These are phyloP conservation scores for Tylopilus balloui DNA, from an alignment of 768 basidiomycete species.

Conservation along the genomic window DNA sequence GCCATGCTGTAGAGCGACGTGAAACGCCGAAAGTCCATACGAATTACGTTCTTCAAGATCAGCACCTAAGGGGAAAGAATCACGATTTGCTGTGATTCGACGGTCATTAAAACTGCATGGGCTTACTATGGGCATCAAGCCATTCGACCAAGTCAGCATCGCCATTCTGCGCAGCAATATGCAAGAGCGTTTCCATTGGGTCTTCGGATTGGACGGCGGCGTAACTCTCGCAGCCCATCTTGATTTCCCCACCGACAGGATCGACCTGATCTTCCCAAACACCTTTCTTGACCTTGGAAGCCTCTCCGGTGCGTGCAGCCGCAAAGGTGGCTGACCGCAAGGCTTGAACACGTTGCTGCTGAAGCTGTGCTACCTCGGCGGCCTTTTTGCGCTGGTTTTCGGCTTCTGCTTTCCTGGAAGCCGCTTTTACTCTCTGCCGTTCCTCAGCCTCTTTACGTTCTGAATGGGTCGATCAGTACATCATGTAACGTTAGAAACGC, in stretches of 20 bases:
- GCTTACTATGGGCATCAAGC: conserved; percentile 69
- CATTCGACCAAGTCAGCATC: conserved; percentile 58
- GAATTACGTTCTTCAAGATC: conserved; percentile 68
- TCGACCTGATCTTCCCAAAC: conserved; percentile 70
- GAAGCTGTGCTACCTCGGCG: conserved; percentile 43
- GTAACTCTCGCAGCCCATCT: conserved; percentile 50
- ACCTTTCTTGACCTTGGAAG: conserved; percentile 53
- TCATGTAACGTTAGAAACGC: conserved; percentile 4
- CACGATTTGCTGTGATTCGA: conserved; percentile 16
- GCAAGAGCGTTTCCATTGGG: conserved; percentile 62
- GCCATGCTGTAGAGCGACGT: conserved; percentile 54
- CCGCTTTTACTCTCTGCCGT: conserved; percentile 51
- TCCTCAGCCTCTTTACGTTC: conserved; percentile 53
- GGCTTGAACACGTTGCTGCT: conserved; percentile 48
- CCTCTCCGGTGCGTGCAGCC: conserved; percentile 55
- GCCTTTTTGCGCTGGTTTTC: conserved; percentile 43
- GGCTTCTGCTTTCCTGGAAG: conserved; percentile 53
- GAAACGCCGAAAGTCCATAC: conserved; percentile 57
- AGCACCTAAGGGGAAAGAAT: conserved; percentile 46
- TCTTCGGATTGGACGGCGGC: conserved; percentile 45
- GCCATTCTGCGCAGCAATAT: conserved; percentile 56
- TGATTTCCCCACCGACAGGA: conserved; percentile 67
- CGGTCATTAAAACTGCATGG: conserved; percentile 23
- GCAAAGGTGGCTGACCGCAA: conserved; percentile 60
- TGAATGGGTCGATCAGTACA: conserved; percentile 14